Conservation (phyloP, 129 eudicot species). For the Chrysanthemum makinoi region DNA sequence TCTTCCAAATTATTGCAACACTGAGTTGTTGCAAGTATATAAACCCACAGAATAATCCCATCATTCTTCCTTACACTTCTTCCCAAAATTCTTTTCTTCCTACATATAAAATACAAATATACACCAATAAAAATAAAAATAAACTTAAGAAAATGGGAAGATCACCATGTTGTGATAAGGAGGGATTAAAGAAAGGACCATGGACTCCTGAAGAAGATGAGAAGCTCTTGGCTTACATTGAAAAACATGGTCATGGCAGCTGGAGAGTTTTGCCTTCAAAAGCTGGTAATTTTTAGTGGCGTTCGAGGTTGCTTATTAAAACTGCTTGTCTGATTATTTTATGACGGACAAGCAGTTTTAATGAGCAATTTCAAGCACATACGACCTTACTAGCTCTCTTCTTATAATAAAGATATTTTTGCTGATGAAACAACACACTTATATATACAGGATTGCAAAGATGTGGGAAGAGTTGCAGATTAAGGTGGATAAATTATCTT, state of each 20-base stretch:
- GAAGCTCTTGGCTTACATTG: slow-evolving; percentile 74
- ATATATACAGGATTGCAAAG: slow-evolving; percentile 65
- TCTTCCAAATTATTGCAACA: not conserved
- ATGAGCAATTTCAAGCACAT: no score
- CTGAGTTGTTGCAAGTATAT: slow-evolving; percentile 20
- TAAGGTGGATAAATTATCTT: slow-evolving; percentile 90
- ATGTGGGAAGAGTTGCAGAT: slow-evolving; percentile 94
- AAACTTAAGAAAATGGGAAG: slow-evolving; percentile 56
- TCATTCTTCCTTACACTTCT: slow-evolving; percentile 13
- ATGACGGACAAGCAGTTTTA: no score
- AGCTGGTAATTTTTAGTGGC: slow-evolving; percentile 47
- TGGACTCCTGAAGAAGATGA: slow-evolving; percentile 98
- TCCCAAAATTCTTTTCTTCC: slow-evolving; percentile 3
- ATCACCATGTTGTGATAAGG: slow-evolving; percentile 77
- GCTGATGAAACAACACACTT: not conserved
- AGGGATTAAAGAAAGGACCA: slow-evolving; percentile 89
- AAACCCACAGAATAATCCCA: slow-evolving; percentile 22
- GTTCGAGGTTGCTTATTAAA: no score
- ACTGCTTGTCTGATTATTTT: no score
- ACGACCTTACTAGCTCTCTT: no score
- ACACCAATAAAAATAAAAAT: not conserved
- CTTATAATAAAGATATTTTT: not conserved
- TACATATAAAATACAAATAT: not conserved
- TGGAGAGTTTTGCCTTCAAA: slow-evolving; percentile 88
- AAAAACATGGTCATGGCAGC: slow-evolving; percentile 90